phyloP scores from a whole-genome alignment of 108 stramenopile genomes.

The Nitzschia sp. region DNA sequence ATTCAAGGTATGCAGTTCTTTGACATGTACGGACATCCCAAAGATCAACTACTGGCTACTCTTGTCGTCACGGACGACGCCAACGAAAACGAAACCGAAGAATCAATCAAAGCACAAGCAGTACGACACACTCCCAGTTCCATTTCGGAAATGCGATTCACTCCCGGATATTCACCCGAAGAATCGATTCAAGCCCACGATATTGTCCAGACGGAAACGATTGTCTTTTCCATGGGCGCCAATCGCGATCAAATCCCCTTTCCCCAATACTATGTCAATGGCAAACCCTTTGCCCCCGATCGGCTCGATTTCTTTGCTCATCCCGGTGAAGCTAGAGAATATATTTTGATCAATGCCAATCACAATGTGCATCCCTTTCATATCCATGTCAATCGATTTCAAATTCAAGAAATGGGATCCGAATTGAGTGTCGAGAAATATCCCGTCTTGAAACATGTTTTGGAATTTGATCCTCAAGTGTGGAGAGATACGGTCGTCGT shows the following conservation, averaged over 20 bases:
- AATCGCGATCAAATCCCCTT: slow-evolving; percentile 43
- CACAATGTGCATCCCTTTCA: slow-evolving; percentile 60
- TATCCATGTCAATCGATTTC: slow-evolving; percentile 58
- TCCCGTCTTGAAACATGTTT: slow-evolving; percentile 30
- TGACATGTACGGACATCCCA: slow-evolving; percentile 50
- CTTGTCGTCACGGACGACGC: not conserved
- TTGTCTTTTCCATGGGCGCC: slow-evolving; percentile 52
- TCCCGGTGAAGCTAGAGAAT: slow-evolving; percentile 45
- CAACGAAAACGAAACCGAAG: not conserved
- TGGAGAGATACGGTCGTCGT: slow-evolving; percentile 55
- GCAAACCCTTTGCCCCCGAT: slow-evolving; percentile 35
- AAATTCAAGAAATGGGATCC: slow-evolving; percentile 50
- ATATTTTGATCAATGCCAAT: slow-evolving; percentile 47
- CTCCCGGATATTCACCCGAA: slow-evolving; percentile 31
- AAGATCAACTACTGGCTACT: slow-evolving; percentile 10
- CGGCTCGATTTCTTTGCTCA: slow-evolving; percentile 30
- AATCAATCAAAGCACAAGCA: not conserved
- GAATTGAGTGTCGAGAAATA: slow-evolving; percentile 40
- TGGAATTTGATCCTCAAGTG: slow-evolving; percentile 26
- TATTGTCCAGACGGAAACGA: slow-evolving; percentile 35
- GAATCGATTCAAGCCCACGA: slow-evolving; percentile 31
- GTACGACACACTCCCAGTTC: not conserved
- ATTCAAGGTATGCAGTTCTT: slow-evolving; percentile 55
- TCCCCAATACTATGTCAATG: slow-evolving; percentile 57
- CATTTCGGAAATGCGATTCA: slow-evolving; percentile 34